phyloP scores from a whole-genome alignment of 176 grass and related monocot species.

The Cocos nucifera region DNA sequence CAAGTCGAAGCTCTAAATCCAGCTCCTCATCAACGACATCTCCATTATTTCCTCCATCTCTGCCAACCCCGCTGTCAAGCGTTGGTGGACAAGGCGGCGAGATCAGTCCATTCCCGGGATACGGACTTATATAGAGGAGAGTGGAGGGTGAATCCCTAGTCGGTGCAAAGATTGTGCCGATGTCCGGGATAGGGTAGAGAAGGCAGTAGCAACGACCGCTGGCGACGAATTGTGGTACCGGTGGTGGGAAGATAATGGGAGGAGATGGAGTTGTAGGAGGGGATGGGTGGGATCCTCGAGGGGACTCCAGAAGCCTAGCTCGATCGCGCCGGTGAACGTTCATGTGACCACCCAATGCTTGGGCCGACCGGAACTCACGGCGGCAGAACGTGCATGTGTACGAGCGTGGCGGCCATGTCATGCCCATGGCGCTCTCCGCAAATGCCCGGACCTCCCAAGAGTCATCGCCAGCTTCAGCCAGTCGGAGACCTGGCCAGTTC shows the following conservation, averaged over 20 bases:
- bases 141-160: too few species aligned
- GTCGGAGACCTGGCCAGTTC: constrained; percentile 17
- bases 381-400: constrained; percentile 54
- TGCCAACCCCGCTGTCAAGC: background rate
- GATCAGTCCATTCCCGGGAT: background rate
- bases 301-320: constrained; percentile 30
- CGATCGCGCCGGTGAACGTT: constrained; percentile 68
- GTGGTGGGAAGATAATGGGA: background rate
- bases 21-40: constrained; percentile 14
- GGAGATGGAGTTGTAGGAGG: background rate
- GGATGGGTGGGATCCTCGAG: background rate
- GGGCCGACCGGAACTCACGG: constrained; percentile 54
- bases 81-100: constrained; percentile 6
- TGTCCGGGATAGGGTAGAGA: too few species aligned
- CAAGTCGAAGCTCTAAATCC: constrained; percentile 53
- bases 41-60: background rate
- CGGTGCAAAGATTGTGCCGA: too few species aligned
- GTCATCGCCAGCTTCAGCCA: constrained; percentile 15
- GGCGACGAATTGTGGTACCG: background rate
- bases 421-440: background rate
- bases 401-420: constrained; percentile 39
- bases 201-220: too few species aligned
- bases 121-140: too few species aligned
- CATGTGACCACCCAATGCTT: constrained; percentile 52
- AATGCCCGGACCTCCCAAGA: too few species aligned